Evolutionary conservation across 1,284 basidiomycete species (phyloP).

Genomic region (Grifola frondosa): DNA sequence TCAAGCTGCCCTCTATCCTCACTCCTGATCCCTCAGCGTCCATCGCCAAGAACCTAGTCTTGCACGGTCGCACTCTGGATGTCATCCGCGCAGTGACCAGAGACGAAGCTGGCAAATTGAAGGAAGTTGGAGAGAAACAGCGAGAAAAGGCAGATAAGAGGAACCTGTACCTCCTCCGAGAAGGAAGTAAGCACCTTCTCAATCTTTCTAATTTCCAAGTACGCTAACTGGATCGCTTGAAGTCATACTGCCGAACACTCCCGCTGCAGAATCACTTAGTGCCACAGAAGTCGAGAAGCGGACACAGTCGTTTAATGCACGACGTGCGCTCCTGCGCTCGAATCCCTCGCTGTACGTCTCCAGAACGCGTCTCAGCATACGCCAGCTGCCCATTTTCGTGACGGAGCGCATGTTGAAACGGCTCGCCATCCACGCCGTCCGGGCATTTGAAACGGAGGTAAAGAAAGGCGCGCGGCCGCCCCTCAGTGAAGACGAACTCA

Average conservation of each 20-base stretch:
- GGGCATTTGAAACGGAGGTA: slow-evolving; percentile 81
- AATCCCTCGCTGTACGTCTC: slow-evolving; percentile 96
- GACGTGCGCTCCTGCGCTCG: slow-evolving; percentile 76
- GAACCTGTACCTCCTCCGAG: slow-evolving; percentile 93
- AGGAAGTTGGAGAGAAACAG: slow-evolving; percentile 81
- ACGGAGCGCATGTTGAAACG: slow-evolving; percentile 89
- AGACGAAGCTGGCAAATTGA: slow-evolving; percentile 83
- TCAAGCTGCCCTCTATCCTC: slow-evolving; percentile 82
- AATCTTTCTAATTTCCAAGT: neutral
- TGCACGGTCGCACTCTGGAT: slow-evolving; percentile 92
- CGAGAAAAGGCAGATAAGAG: slow-evolving; percentile 93
- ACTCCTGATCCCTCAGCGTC: slow-evolving; percentile 94
- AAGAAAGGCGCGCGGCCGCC: slow-evolving; percentile 58
- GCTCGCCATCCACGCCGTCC: slow-evolving; percentile 80
- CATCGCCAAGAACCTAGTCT: slow-evolving; percentile 78
- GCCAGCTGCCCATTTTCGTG: slow-evolving; percentile 89
- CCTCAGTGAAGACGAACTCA: slow-evolving; percentile 75
- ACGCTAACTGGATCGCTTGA: neutral
- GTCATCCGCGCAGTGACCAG: slow-evolving; percentile 90
- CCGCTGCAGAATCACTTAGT: slow-evolving; percentile 70
- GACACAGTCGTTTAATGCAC: slow-evolving; percentile 79
- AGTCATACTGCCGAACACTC: slow-evolving; percentile 88
- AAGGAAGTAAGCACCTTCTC: slow-evolving; percentile 71
- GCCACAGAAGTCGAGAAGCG: slow-evolving; percentile 82
- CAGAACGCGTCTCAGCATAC: slow-evolving; percentile 89